Percentiles rank a stretch among this genome's conserved stretches.
phyloP scores from a whole-genome alignment of 345 rosid genomes.

The Populus nigra region DNA sequence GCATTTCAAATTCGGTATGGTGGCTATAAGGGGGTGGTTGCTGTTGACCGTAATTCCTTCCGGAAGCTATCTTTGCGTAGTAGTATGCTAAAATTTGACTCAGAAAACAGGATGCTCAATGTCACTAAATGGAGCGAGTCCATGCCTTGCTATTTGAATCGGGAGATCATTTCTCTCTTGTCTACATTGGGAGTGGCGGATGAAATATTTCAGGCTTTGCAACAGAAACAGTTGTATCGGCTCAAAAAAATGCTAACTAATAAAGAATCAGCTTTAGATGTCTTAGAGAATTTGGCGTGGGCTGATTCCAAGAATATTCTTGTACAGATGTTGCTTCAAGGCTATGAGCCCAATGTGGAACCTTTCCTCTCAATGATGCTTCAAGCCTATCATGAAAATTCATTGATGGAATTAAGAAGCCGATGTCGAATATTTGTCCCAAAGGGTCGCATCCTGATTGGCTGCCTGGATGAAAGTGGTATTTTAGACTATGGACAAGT shows the following conservation, averaged over 20 bases:
- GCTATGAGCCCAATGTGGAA: conserved; percentile 67
- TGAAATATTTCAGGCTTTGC: conserved; percentile 62
- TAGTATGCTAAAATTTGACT: conserved; percentile 87
- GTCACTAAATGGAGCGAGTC: conserved; percentile 80
- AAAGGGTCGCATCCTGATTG: conserved; percentile 73
- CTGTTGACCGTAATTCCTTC: conserved; percentile 72
- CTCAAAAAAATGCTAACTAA: conserved; percentile 62
- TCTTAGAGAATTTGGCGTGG: conserved; percentile 57
- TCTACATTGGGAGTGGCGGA: conserved; percentile 79
- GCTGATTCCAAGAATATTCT: conserved; percentile 51
- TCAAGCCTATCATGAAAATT: conserved; percentile 60
- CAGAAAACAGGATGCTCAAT: conserved; percentile 78
- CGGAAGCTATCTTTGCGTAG: conserved; percentile 72
- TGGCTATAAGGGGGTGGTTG: conserved; percentile 91
- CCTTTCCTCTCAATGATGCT: conserved; percentile 93
- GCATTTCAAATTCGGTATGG: conserved; percentile 96
- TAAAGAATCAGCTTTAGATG: conserved; percentile 63
- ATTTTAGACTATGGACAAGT: conserved; percentile 79
- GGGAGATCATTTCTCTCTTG: conserved; percentile 80
- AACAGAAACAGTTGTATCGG: conserved; percentile 52
- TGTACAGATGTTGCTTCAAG: conserved; percentile 67
- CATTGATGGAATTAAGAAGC: conserved; percentile 61
- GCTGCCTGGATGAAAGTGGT: conserved; percentile 86
- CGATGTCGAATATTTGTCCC: conserved; percentile 80
- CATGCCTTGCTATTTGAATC: conserved; percentile 84